A percentile compares a stretch with the other conserved stretches of the same genome.
Conservation (phyloP, 768 basidiomycete genomes). For the Phylloporus sp. region DNA sequence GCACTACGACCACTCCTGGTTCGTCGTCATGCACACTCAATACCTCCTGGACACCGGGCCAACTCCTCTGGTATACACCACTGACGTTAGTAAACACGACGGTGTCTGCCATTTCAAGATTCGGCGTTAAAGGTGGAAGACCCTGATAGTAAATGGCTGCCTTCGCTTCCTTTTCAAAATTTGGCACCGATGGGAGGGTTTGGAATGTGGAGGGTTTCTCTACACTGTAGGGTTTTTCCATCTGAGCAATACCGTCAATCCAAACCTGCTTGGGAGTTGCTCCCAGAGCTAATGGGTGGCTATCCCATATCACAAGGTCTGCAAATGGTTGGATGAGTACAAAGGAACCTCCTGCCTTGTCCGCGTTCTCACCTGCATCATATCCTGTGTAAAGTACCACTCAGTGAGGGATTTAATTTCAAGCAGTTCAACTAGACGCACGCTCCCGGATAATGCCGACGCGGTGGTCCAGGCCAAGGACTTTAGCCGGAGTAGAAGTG, state of each 20-base stretch:
- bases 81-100: constrained; percentile 67
- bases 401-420: neutral
- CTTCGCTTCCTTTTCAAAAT: constrained; percentile 61
- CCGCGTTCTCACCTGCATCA: constrained; percentile 52
- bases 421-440: constrained; percentile 12
- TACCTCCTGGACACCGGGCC: constrained; percentile 19
- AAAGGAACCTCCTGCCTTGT: neutral
- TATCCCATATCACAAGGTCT: constrained; percentile 77
- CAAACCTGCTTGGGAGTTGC: constrained; percentile 79
- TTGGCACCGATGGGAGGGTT: constrained; percentile 47
- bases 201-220: constrained; percentile 57
- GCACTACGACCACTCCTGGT: constrained; percentile 46
- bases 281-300: constrained; percentile 72
- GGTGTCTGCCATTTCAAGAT: constrained; percentile 32
- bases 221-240: constrained; percentile 43
- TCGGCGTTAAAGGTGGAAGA: constrained; percentile 58
- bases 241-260: constrained; percentile 81
- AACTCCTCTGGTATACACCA: constrained; percentile 42
- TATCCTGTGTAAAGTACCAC: constrained; percentile 41
- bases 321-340: neutral
- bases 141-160: constrained; percentile 63
- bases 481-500: constrained; percentile 65
- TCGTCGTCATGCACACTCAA: constrained; percentile 11
- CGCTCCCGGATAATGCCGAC: constrained; percentile 60
- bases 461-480: constrained; percentile 72